Evolutionary conservation across 495 filamentous ascomycete genomes (phyloP).

Genomic region (Podospora tetraspora): DNA sequence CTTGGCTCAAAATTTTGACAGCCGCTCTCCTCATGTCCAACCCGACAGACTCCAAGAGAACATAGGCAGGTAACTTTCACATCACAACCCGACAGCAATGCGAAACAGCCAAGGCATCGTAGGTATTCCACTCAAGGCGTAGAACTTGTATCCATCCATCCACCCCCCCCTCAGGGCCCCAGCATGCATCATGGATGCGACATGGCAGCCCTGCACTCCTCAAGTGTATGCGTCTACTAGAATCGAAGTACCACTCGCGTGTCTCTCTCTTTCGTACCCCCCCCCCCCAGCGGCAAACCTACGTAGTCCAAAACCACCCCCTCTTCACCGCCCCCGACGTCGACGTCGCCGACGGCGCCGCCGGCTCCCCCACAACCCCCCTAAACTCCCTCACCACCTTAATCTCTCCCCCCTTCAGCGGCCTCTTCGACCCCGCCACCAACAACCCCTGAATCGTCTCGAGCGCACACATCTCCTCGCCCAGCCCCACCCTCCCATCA

Average conservation of each 20-base stretch:
- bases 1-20: too few species aligned
- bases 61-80: too few species aligned
- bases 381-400: constrained; percentile 31
- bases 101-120: background rate
- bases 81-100: background rate
- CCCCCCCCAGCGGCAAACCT: background rate
- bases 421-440: constrained; percentile 30
- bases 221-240: background rate
- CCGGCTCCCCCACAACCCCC: background rate
- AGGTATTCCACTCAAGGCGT: background rate
- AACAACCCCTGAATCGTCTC: constrained; percentile 60
- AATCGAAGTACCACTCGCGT: background rate
- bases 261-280: background rate
- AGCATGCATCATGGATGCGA: background rate
- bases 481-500: constrained; percentile 57
- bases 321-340: constrained; percentile 1
- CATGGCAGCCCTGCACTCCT: background rate
- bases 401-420: constrained; percentile 40
- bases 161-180: background rate
- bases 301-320: background rate
- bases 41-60: too few species aligned
- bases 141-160: background rate
- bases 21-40: too few species aligned
- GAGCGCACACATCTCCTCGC: constrained; percentile 66
- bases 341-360: constrained; percentile 9